Percentiles rank a stretch among this genome's conserved stretches.
phyloP scores from a whole-genome alignment of 192 early-diverging fungal species.

The Allomyces javanicus region DNA sequence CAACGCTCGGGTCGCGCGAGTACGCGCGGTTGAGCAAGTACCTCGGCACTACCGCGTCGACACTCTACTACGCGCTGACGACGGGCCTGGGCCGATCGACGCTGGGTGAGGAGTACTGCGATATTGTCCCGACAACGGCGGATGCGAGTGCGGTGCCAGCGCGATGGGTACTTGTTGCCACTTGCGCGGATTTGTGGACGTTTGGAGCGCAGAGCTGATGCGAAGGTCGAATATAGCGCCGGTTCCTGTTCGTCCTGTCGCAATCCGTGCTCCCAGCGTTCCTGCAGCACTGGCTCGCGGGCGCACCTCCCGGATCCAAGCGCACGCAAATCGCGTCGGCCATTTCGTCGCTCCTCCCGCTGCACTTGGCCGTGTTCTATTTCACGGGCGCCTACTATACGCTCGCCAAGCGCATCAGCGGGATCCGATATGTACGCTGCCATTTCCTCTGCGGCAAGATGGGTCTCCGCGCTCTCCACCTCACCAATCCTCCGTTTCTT shows the following conservation, averaged over 20 bases:
- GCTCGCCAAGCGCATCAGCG: neutral
- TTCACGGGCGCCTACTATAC: neutral
- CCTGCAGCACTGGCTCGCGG: no score
- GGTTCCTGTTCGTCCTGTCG: neutral
- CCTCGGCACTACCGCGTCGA: neutral
- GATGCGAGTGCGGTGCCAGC: no score
- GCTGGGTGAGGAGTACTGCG: neutral
- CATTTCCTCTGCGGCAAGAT: no score
- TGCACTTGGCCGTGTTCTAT: neutral
- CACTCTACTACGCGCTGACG: neutral
- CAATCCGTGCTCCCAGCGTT: neutral
- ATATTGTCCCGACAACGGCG: neutral
- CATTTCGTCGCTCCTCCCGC: neutral
- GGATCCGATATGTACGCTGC: neutral
- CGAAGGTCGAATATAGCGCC: neutral
- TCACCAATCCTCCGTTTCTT: neutral
- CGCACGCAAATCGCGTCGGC: neutral
- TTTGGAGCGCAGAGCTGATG: no score
- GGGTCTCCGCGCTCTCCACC: no score
- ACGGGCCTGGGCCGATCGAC: neutral
- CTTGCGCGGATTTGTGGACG: no score
- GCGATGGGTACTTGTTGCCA: no score
- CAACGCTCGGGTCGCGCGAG: neutral
- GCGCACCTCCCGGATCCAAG: no score
- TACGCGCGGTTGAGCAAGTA: neutral